Percentiles rank a stretch among this genome's conserved stretches.
phyloP scores from a whole-genome alignment of 192 early-diverging fungal species.

The Dimargaris xerosporica region DNA sequence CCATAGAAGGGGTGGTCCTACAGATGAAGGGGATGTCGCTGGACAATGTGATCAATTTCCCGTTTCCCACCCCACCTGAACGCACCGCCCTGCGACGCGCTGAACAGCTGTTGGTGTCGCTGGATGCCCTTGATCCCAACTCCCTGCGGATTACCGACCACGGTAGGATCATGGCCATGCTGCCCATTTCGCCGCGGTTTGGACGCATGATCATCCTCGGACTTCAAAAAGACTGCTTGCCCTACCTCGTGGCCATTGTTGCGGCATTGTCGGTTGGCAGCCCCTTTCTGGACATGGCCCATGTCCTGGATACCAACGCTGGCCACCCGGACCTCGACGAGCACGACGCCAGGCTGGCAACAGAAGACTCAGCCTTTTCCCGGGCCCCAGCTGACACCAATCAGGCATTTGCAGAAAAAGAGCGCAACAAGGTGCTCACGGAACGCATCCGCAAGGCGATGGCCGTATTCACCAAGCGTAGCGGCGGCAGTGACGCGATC shows the following conservation, averaged over 20 bases:
- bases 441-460: constrained; percentile 60
- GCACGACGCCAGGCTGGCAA: constrained; percentile 35
- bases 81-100: constrained; percentile 53
- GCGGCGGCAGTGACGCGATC: constrained; percentile 73
- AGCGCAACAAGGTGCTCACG: constrained; percentile 34
- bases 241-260: constrained; percentile 82
- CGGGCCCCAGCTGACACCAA: constrained; percentile 31
- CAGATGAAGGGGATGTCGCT: constrained; percentile 98
- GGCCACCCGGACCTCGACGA: constrained; percentile 15
- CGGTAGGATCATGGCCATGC: constrained; percentile 75
- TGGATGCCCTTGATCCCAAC: constrained; percentile 54
- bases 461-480: constrained; percentile 30
- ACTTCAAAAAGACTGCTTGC: constrained; percentile 68
- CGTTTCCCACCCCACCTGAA: constrained; percentile 91
- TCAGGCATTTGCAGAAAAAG: constrained; percentile 42
- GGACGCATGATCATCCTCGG: constrained; percentile 66
- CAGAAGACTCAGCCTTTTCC: constrained; percentile 27
- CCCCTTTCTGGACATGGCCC: constrained; percentile 68
- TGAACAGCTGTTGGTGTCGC: constrained; percentile 61
- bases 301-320: constrained; percentile 30
- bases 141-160: constrained; percentile 61
- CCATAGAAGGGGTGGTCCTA: constrained; percentile 90
- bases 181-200: constrained; percentile 85
- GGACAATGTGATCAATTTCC: constrained; percentile 87
- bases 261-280: constrained; percentile 87